Base-by-base conservation (phyloP, 768 basidiomycete genomes). In the Rossbeevera mucosa region DNA sequence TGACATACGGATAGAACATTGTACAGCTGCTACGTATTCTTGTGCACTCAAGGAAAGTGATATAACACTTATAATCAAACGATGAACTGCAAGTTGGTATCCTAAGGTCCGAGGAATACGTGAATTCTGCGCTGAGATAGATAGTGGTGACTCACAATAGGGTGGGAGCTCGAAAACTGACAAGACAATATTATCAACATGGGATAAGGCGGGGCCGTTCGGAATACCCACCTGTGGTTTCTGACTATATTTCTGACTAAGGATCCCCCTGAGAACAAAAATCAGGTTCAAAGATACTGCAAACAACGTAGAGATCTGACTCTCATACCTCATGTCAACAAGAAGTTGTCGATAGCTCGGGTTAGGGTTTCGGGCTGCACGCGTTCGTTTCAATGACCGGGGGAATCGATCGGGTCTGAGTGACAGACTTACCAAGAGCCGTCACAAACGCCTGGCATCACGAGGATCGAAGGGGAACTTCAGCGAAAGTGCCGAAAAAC, bases 311-410 rank as follows among this genome's bases (percentile, higher is more conserved):
- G 20, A 25, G 13, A 29, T 6, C 40, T n/a, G 7, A 8, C 16
- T 16, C 6, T 44, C 68, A 52, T 43, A 79, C 78, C 82, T 72
- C 41, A 80, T 60, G 7, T 62, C 69, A 40, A 59, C 45, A 20
- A 83, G 73, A 8, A 83, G 71, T 55, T 79, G 74, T 52, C 72
- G 73, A 44, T 82, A 83, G 49, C 75, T 80, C 58, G 78, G 82
- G 54, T 76, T 67, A 2, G 74, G 67, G 53, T 79, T 77, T 58
- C 66, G 69, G 11, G 53, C 78, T 80, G 50, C 48, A 59, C 42
- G 26, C 25, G 14, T 2, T 24, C 26, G 25, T 14, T 6, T 56
- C 30, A 53, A 24, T 31, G 18, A 20, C 13, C 25, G 20, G 5
- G 5, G 11, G 16, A 44, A 54, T 51, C 26, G n/a, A 26, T 20